phyloP scores from a whole-genome alignment of 1,284 basidiomycete species.

The Sanguinoderma infundibulare region DNA sequence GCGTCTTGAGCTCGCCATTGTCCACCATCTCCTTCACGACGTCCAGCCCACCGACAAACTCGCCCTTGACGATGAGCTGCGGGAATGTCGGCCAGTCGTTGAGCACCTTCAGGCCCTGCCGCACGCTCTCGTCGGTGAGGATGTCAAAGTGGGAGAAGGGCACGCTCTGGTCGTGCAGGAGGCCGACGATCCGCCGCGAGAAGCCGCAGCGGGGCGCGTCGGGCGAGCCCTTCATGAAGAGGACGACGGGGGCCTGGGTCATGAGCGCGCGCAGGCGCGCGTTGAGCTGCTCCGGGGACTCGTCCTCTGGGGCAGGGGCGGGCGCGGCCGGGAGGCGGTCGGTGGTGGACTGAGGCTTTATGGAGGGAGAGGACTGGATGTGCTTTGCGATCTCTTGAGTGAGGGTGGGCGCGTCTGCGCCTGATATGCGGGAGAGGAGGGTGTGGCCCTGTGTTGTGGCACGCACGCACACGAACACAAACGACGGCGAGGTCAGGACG shows the following conservation, averaged over 20 bases:
- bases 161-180: slow-evolving; percentile 64
- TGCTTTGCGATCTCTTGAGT: slow-evolving; percentile 69
- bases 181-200: slow-evolving; percentile 70
- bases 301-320: slow-evolving; percentile 42
- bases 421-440: slow-evolving; percentile 81
- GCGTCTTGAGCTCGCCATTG: slow-evolving; percentile 46
- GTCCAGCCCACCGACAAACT: slow-evolving; percentile 74
- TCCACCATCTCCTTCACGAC: slow-evolving; percentile 69
- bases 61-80: slow-evolving; percentile 68
- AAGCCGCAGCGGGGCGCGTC: slow-evolving; percentile 88
- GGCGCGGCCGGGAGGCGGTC: slow-evolving; percentile 40
- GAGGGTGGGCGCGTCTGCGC: slow-evolving; percentile 81
- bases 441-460: slow-evolving; percentile 85
- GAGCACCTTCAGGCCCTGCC: slow-evolving; percentile 65
- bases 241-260: slow-evolving; percentile 74
- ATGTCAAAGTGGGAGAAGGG: slow-evolving; percentile 80
- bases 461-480: not conserved
- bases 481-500: slow-evolving; percentile 27
- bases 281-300: slow-evolving; percentile 71
- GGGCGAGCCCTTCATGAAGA: slow-evolving; percentile 98
- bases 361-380: slow-evolving; percentile 41
- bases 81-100: slow-evolving; percentile 76
- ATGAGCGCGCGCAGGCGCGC: slow-evolving; percentile 70
- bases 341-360: slow-evolving; percentile 46
- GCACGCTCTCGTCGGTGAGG: slow-evolving; percentile 70